A percentile compares a stretch with the other conserved stretches of the same genome.
These are phyloP conservation scores for Teunomyces panamensis DNA, from an alignment of 805 yeast genomes.

Conservation along the genomic window DNA sequence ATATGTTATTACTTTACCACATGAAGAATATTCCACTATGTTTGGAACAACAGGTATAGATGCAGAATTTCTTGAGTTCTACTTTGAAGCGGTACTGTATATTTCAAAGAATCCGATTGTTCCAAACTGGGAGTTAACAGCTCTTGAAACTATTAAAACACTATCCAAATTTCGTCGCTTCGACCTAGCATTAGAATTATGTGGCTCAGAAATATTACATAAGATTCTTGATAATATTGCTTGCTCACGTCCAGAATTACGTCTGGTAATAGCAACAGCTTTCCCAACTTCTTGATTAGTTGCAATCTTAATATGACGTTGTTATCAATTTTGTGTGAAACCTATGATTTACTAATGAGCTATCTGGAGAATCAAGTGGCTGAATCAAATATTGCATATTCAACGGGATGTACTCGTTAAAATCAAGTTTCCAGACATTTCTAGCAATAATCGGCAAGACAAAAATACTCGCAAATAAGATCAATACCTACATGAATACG, in stretches of 20 bases:
- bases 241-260: not conserved
- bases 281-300: no score
- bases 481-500: conserved; percentile 29
- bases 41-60: conserved; percentile 50
- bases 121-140: conserved; percentile 13
- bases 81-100: conserved; percentile 39
- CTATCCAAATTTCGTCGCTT: conserved; percentile 37
- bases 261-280: not conserved
- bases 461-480: conserved; percentile 30
- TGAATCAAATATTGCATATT: conserved; percentile 34
- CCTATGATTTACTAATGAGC: conserved; percentile 30
- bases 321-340: conserved; percentile 19
- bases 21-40: conserved; percentile 21
- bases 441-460: conserved; percentile 39
- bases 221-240: not conserved
- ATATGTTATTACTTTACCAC: conserved; percentile 32
- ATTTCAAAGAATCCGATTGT: conserved; percentile 10
- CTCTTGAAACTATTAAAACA: conserved; percentile 18
- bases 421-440: conserved; percentile 34
- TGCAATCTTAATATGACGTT: conserved; percentile 3
- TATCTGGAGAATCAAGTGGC: conserved; percentile 30
- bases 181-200: conserved; percentile 32
- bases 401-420: conserved; percentile 41
- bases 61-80: conserved; percentile 45
- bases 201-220: conserved; percentile 14